A percentile compares a stretch with the other conserved stretches of the same genome.
phyloP scores from a whole-genome alignment of 2,329 filamentous ascomycete species.

The Sporothrix curviconia region DNA sequence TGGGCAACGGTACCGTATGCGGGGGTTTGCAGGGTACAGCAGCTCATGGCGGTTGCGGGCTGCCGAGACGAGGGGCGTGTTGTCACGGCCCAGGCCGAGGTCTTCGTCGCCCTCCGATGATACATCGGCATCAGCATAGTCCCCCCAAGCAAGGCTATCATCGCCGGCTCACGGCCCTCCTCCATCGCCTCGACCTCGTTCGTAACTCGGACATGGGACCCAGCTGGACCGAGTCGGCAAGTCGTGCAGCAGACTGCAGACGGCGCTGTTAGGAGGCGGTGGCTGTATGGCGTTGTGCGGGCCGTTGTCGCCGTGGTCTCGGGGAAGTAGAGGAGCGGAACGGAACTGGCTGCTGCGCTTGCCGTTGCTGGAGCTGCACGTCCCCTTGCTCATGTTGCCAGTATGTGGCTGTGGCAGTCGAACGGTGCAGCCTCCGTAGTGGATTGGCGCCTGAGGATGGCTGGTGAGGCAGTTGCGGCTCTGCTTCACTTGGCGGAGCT shows the following conservation, averaged over 20 bases:
- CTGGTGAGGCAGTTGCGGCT: background rate
- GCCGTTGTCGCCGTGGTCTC: background rate
- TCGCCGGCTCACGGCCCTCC: background rate
- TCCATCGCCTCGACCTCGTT: slow-evolving; percentile 17
- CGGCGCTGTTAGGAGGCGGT: slow-evolving; percentile 15
- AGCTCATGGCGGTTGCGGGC: background rate
- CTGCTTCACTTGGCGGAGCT: background rate
- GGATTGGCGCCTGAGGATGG: background rate
- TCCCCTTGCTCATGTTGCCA: too few species aligned
- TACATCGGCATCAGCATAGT: slow-evolving; percentile 11
- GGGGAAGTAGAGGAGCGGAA: slow-evolving; percentile 1
- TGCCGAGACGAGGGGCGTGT: background rate
- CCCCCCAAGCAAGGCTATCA: background rate
- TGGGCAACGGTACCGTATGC: background rate
- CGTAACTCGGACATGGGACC: slow-evolving; percentile 23
- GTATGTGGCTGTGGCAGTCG: background rate
- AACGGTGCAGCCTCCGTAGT: slow-evolving; percentile 10
- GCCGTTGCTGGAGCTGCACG: too few species aligned
- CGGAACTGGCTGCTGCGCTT: background rate
- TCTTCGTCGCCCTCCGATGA: slow-evolving; percentile 16
- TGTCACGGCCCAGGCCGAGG: background rate
- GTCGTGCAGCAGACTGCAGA: slow-evolving; percentile 18
- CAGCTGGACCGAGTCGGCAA: slow-evolving; percentile 22
- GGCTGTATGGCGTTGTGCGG: background rate
- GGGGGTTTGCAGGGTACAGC: too few species aligned